Base-by-base conservation (phyloP, 345 rosid genomes). In the Camelina laxa region DNA sequence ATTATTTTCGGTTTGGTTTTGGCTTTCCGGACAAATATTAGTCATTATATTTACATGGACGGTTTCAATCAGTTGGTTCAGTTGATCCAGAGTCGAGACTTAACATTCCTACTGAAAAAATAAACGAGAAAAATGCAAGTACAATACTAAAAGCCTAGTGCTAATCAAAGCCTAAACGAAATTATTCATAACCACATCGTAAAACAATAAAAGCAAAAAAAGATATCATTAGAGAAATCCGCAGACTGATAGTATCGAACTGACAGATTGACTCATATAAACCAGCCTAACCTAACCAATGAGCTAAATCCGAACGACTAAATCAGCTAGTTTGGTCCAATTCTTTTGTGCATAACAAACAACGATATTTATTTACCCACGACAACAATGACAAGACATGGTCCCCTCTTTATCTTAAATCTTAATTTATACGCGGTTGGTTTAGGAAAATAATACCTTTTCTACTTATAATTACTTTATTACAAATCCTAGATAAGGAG, bases 401-500 rank as follows among this genome's bases (percentile, higher is more conserved):
- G 63, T 72, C 69, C 69, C 63, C 35, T 27, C 30, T 27, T 27
- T 27, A 4, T 27, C 30, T 27, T 27, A 27, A 27, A 5, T 4
- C 30, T 27, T 27, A 27, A 27, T 5, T 0, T 24, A 24, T 27
- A 27, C 5, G 30, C 30, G 30, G 4, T 27, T 27, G 30, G 30
- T 27, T 27, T 27, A 4, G 30, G 4, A 27, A 27, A 27, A 27
- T 27, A 27, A 4, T 27, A 4, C 30, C 30, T 27, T 27, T 27
- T 27, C 30, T 27, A 27, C 30, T 27, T 27, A 27, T 27, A 27
- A 27, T 4, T 27, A 27, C 30, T 27, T 27, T 20, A 55, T 45
- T 15, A 16, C 64, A 42, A 15, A 50, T 21, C 4, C 4, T 22
- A 24, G 78, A 57, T 35, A 33, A 74, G 64, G 59, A 74, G 78